These are phyloP conservation scores for Arthrobotrys conoides DNA, from an alignment of 2,329 filamentous ascomycete genomes.

Conservation along the genomic window DNA sequence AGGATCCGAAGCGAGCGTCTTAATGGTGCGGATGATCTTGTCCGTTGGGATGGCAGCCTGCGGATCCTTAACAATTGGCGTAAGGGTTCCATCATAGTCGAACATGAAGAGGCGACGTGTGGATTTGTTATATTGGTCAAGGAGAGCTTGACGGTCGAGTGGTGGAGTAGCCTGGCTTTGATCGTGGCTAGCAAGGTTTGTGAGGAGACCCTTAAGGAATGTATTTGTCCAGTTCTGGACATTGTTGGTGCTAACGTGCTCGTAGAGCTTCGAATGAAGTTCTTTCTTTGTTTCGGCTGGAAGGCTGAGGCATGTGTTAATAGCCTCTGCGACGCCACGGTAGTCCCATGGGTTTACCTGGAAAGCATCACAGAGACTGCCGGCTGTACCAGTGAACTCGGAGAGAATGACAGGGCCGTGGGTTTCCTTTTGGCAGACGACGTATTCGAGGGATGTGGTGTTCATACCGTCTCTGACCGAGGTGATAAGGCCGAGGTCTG, in stretches of 20 bases:
- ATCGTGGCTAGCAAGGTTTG: slow-evolving; percentile 80
- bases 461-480: slow-evolving; percentile 98
- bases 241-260: slow-evolving; percentile 86
- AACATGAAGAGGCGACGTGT: slow-evolving; percentile 94
- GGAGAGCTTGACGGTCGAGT: slow-evolving; percentile 80
- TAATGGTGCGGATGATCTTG: slow-evolving; percentile 83
- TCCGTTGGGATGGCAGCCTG: slow-evolving; percentile 89
- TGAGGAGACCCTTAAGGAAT: slow-evolving; percentile 83
- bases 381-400: slow-evolving; percentile 94
- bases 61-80: slow-evolving; percentile 93
- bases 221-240: slow-evolving; percentile 88
- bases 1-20: slow-evolving; percentile 82
- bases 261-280: slow-evolving; percentile 82
- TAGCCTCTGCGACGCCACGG: slow-evolving; percentile 83
- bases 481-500: slow-evolving; percentile 93
- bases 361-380: slow-evolving; percentile 85
- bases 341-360: slow-evolving; percentile 98
- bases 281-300: slow-evolving; percentile 74
- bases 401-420: slow-evolving; percentile 92
- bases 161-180: slow-evolving; percentile 83
- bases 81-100: slow-evolving; percentile 97
- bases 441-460: slow-evolving; percentile 94
- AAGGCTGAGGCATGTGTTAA: slow-evolving; percentile 86
- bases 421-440: slow-evolving; percentile 89
- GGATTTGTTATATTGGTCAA: slow-evolving; percentile 77